phyloP scores from a whole-genome alignment of 495 filamentous ascomycete genomes.

The Hypoxylon crocopeplum region DNA sequence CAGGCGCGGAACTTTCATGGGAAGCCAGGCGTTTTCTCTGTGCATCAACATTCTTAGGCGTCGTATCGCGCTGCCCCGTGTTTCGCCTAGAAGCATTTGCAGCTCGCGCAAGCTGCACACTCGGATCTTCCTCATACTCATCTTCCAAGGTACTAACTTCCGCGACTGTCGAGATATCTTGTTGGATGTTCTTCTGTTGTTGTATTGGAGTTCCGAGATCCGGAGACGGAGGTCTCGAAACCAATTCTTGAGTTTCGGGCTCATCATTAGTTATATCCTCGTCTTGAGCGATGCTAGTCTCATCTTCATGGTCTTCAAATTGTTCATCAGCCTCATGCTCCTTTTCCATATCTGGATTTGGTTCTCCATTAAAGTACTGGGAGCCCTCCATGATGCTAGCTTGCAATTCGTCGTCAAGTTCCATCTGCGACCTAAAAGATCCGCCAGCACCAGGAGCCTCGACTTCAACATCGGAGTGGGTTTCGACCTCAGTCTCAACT shows the following conservation, averaged over 20 bases:
- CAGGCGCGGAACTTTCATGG: conserved; percentile 11
- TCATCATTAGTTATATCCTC: conserved; percentile 6
- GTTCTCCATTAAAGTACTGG: conserved; percentile 14
- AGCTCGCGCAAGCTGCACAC: conserved; percentile 45
- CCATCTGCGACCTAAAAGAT: conserved; percentile 37
- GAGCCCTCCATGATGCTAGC: conserved; percentile 37
- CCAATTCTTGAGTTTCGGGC: background rate
- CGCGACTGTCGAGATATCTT: background rate
- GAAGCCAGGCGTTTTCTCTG: conserved; percentile 2
- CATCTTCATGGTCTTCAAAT: conserved; percentile 5
- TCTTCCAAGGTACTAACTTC: conserved; percentile 29
- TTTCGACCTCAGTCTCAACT: background rate
- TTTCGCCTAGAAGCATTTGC: conserved; percentile 39
- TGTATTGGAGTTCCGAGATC: conserved; percentile 10
- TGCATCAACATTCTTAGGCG: background rate
- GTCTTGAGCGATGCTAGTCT: background rate
- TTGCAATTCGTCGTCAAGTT: conserved; percentile 40
- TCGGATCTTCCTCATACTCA: conserved; percentile 32
- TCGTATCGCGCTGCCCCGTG: conserved; percentile 31
- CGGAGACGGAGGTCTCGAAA: conserved; percentile 12
- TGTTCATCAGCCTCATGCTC: conserved; percentile 1
- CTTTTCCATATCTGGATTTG: background rate
- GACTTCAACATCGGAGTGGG: background rate
- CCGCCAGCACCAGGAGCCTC: conserved; percentile 6
- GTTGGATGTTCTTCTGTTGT: background rate